Evolutionary conservation across 768 basidiomycete species (phyloP), one percentile per base, ranked within the genome.

Genomic region (Cyclocybe cylindracea): DNA sequence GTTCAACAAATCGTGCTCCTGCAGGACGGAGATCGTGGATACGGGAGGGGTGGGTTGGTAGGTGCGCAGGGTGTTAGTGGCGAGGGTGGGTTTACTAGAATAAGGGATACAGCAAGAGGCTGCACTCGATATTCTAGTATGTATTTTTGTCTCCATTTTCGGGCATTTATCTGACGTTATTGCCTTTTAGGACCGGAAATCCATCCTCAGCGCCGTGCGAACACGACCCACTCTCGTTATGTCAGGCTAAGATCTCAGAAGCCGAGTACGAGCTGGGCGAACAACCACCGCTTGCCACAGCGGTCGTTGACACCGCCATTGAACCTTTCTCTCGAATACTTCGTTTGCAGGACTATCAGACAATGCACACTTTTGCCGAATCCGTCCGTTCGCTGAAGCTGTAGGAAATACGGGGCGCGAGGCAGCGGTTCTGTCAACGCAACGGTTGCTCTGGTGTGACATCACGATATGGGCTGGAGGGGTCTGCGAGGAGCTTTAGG

Each of bases 381-480:
- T 83, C 75, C 14, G 78, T 83, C 2, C 78, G 80, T 14, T 94
- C 94, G 1, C 74, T 82, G 2, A 94, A 89, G 64, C 75, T 94
- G 10, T 94, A 98, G 44, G 86, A 83, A 98, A 97, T 62, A 77
- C 83, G 0, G 95, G 94, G 0, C 76, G 96, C n/a, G 91, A 86
- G 62, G 84, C 89, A 7, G 95, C 96, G 0, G 86, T 94, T 71
- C 83, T 5, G 78, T 93, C 55, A 98, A 98, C 65, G 82, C 87
- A 7, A 76, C 86, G 2, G 78, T 90, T 7, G 91, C 91, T 2
- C 61, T 97, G 18, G 76, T 88, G 37, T 88, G 18, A 78, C 89
- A 0, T 71, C 98, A 32, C 76, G 89, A 8, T 71, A 73, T 31
- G 82, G 81, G n/a, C n/a, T n/a, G n/a, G n/a, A n/a, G n/a, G n/a